A percentile compares a stretch with the other conserved stretches of the same genome.
phyloP scores from a whole-genome alignment of 2,329 filamentous ascomycete genomes.

The Zymoseptoria ardabiliae region DNA sequence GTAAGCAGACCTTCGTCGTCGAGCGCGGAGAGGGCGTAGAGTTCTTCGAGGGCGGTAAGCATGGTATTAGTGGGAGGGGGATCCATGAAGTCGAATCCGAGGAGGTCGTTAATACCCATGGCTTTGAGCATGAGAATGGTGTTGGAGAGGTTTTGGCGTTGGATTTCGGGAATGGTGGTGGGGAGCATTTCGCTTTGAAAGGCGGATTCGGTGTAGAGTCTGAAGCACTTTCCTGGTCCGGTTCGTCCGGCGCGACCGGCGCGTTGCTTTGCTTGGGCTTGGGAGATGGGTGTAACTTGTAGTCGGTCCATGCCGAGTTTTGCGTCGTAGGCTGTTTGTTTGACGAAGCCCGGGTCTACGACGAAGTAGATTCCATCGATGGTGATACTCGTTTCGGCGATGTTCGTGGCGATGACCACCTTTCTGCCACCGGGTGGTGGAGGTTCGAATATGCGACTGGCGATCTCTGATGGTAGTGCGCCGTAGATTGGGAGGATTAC shows the following conservation, averaged over 20 bases:
- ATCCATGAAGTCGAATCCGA: slow-evolving; percentile 98
- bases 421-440: slow-evolving; percentile 84
- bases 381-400: slow-evolving; percentile 93
- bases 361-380: slow-evolving; percentile 99
- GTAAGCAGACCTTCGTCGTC: slow-evolving; percentile 96
- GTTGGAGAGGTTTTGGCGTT: slow-evolving; percentile 87
- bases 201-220: slow-evolving; percentile 86
- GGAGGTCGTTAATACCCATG: slow-evolving; percentile 88
- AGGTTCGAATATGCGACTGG: slow-evolving; percentile 63
- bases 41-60: slow-evolving; percentile 93
- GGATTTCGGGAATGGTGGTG: slow-evolving; percentile 91
- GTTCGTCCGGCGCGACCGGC: slow-evolving; percentile 99
- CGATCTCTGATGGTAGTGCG: slow-evolving; percentile 66
- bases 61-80: slow-evolving; percentile 95
- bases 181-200: slow-evolving; percentile 98
- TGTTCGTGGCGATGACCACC: slow-evolving; percentile 91
- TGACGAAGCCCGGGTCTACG: slow-evolving; percentile 98
- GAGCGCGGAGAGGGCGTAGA: slow-evolving; percentile 93
- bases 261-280: slow-evolving; percentile 92
- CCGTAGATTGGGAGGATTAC: slow-evolving; percentile 93
- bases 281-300: slow-evolving; percentile 95
- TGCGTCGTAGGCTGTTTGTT: slow-evolving; percentile 98
- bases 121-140: slow-evolving; percentile 97
- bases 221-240: slow-evolving; percentile 95
- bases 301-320: slow-evolving; percentile 93